A percentile compares a stretch with the other conserved stretches of the same genome.
phyloP scores from a whole-genome alignment of 2,329 filamentous ascomycete genomes.

The Hyphodiscus sp. region DNA sequence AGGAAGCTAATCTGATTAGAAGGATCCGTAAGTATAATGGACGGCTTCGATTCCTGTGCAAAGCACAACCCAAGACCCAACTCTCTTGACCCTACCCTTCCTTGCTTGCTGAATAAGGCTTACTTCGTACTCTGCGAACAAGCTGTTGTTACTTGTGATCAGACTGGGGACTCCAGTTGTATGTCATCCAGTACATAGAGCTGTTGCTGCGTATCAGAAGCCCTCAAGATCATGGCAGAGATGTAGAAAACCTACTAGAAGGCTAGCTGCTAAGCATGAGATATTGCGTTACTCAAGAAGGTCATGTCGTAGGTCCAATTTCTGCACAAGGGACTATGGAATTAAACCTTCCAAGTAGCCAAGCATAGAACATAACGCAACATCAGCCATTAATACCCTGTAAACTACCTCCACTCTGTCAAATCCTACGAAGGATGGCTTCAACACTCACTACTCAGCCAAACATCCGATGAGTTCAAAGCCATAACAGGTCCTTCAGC shows the following conservation, averaged over 20 bases:
- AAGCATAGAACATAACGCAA: not conserved
- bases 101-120: conserved; percentile 3
- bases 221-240: conserved; percentile 8
- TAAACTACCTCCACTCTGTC: too few relatives aligned
- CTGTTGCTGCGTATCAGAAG: not conserved
- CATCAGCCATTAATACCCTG: not conserved
- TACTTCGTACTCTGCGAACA: conserved; percentile 1
- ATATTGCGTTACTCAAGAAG: conserved; percentile 11
- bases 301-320: conserved; percentile 11
- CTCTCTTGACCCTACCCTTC: conserved; percentile 7
- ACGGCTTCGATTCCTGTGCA: conserved; percentile 7
- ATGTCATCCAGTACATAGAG: not conserved
- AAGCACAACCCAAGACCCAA: conserved; percentile 8
- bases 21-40: not conserved
- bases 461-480: too few relatives aligned
- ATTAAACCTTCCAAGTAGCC: conserved; percentile 6
- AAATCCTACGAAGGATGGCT: too few relatives aligned
- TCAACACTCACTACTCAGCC: too few relatives aligned
- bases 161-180: not conserved
- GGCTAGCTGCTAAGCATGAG: conserved; percentile 6
- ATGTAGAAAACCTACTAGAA: conserved; percentile 10
- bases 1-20: not conserved
- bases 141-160: conserved; percentile 10
- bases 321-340: conserved; percentile 15
- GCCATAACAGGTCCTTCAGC: too few relatives aligned